A percentile compares a stretch with the other conserved stretches of the same genome.
Evolutionary conservation across 345 rosid species (phyloP).

Genomic region (Microthlaspi erraticum): DNA sequence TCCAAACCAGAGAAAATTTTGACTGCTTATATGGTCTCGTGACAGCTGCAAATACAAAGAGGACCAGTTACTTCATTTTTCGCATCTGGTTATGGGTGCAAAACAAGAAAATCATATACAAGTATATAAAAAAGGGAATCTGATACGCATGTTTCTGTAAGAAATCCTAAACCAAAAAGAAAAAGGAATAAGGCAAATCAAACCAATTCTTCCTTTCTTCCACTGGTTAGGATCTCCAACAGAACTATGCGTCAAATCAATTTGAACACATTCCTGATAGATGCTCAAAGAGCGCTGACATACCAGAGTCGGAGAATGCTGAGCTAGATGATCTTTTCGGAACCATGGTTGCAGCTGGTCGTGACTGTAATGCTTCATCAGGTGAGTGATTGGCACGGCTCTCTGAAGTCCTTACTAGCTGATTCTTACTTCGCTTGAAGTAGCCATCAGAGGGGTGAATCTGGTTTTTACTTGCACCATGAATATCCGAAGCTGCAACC

Average conservation of each 20-base stretch:
- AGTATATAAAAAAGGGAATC: constrained; percentile 12
- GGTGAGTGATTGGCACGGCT: constrained; percentile 46
- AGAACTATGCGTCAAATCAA: constrained; percentile 15
- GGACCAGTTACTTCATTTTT: constrained; percentile 15
- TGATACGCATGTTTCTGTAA: constrained; percentile 22
- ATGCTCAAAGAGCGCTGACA: constrained; percentile 19
- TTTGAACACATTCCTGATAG: constrained; percentile 5
- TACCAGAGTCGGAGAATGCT: constrained; percentile 51
- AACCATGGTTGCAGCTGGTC: constrained; percentile 47
- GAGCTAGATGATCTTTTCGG: constrained; percentile 51
- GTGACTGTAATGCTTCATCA: constrained; percentile 49
- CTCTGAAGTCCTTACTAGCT: constrained; percentile 79
- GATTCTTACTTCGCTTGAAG: constrained; percentile 82
- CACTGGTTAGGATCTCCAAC: constrained; percentile 20
- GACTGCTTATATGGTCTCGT: constrained; percentile 56
- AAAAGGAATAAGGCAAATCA: constrained; percentile 22
- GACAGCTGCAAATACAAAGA: constrained; percentile 51
- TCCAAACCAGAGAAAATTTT: constrained; percentile 81
- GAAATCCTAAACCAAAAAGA: constrained; percentile 17
- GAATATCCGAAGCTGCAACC: constrained; percentile 68
- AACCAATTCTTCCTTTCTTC: constrained; percentile 9
- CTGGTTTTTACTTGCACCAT: constrained; percentile 47
- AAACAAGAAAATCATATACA: constrained; percentile 3
- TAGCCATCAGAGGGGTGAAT: constrained; percentile 61
- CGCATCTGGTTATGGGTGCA: constrained; percentile 22